Evolutionary conservation across 352 stramenopile genomes (phyloP).

Genomic region (Globisporangium camurandrum): DNA sequence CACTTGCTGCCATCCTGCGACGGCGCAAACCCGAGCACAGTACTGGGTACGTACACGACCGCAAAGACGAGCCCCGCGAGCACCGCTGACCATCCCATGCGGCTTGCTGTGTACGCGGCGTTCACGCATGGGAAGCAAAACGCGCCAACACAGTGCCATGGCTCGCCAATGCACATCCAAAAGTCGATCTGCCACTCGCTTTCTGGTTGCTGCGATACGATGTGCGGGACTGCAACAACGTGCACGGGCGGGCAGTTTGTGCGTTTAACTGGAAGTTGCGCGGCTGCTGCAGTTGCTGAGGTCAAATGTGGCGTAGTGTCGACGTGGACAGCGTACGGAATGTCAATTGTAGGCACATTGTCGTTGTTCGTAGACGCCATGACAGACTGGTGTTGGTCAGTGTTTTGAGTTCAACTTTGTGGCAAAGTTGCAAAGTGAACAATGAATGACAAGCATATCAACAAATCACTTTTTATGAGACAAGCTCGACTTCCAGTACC

Average conservation of each 20-base stretch:
- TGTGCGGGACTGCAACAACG: too few species aligned
- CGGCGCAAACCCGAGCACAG: too few species aligned
- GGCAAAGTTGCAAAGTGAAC: too few species aligned
- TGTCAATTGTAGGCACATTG: neutral
- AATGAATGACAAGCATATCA: too few species aligned
- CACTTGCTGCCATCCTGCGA: too few species aligned
- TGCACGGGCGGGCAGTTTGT: neutral
- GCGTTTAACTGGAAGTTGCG: neutral
- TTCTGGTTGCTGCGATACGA: neutral
- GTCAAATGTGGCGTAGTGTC: neutral
- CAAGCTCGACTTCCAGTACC: too few species aligned
- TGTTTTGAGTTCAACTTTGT: too few species aligned
- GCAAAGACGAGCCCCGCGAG: constrained; percentile 7
- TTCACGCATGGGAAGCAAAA: constrained; percentile 20
- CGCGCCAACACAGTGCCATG: constrained; percentile 18
- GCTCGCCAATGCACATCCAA: constrained; percentile 16
- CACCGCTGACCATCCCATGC: constrained; percentile 5
- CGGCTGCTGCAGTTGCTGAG: neutral
- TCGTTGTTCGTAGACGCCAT: too few species aligned
- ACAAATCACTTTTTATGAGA: too few species aligned
- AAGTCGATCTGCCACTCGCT: constrained; percentile 15
- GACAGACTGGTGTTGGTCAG: too few species aligned
- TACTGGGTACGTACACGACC: constrained; percentile 1
- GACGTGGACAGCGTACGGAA: constrained; percentile 6
- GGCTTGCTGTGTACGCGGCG: constrained; percentile 6